Conservation (phyloP, 257 asterid genomes). For the Thymus mandschuricus region DNA sequence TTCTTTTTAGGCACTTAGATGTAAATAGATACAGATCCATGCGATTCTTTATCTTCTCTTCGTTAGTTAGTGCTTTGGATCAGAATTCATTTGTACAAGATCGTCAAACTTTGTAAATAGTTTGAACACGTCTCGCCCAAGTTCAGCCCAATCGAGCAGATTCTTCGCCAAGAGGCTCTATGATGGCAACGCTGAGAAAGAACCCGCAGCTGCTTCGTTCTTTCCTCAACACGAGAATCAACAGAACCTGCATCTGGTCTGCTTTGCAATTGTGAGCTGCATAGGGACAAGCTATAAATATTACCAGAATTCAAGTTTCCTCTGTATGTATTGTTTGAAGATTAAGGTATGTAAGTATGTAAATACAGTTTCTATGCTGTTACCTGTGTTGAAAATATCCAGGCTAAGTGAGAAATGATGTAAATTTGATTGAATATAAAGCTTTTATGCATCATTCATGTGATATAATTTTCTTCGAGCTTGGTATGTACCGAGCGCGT, state of each 20-base stretch:
- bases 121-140: conserved; percentile 6
- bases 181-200: not conserved
- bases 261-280: conserved; percentile 30
- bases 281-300: not conserved
- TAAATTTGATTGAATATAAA: not conserved
- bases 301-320: conserved; percentile 12
- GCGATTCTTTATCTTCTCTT: conserved; percentile 27
- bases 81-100: conserved; percentile 29
- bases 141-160: conserved; percentile 21
- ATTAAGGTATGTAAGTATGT: conserved; percentile 15
- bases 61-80: conserved; percentile 3
- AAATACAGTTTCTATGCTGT: not conserved
- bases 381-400: not conserved
- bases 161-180: not conserved
- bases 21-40: conserved; percentile 20
- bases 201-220: not conserved
- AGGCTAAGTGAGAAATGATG: not conserved
- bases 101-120: conserved; percentile 24
- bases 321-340: conserved; percentile 17
- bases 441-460: conserved; percentile 9
- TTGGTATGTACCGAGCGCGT: too few species aligned
- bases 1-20: conserved; percentile 19
- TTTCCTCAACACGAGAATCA: not conserved
- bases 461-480: not conserved
- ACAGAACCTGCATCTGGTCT: not conserved